A percentile compares a stretch with the other conserved stretches of the same genome.
These are phyloP conservation scores for Puccinia novopanici DNA, from an alignment of 1,284 basidiomycete species.

Conservation along the genomic window DNA sequence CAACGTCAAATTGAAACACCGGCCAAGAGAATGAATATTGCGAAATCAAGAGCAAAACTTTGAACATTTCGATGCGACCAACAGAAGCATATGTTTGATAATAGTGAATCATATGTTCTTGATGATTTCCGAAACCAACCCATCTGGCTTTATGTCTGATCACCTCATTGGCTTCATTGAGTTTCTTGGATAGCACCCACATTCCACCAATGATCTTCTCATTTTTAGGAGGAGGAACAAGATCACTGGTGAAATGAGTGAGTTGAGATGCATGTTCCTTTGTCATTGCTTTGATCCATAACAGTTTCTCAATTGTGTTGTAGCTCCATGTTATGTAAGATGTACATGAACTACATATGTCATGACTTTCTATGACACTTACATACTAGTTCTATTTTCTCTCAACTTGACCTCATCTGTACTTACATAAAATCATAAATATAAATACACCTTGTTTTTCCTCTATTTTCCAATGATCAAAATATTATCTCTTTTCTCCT, in stretches of 20 bases:
- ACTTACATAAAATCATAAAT: no score
- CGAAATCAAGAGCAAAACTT: not conserved
- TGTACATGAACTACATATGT: no score
- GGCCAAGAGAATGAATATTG: not conserved
- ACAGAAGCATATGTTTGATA: not conserved
- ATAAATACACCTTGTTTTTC: no score
- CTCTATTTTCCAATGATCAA: no score
- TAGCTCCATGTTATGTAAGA: no score
- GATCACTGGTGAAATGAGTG: no score
- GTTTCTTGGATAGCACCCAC: slow-evolving; percentile 1
- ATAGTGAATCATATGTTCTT: slow-evolving; percentile 6
- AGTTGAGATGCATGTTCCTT: no score
- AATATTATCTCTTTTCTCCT: not conserved
- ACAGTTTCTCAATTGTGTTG: no score
- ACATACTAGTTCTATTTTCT: no score
- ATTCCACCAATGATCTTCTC: slow-evolving; percentile 33
- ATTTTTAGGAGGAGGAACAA: not conserved
- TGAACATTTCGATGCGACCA: slow-evolving; percentile 8
- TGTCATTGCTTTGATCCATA: no score
- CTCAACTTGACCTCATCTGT: no score
- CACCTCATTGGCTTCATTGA: slow-evolving; percentile 9
- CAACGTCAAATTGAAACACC: slow-evolving; percentile 16
- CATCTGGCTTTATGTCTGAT: slow-evolving; percentile 3
- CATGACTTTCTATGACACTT: no score
- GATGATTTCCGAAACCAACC: slow-evolving; percentile 38